phyloP scores from a whole-genome alignment of 495 filamentous ascomycete genomes.

The Penicillium riverlandense region DNA sequence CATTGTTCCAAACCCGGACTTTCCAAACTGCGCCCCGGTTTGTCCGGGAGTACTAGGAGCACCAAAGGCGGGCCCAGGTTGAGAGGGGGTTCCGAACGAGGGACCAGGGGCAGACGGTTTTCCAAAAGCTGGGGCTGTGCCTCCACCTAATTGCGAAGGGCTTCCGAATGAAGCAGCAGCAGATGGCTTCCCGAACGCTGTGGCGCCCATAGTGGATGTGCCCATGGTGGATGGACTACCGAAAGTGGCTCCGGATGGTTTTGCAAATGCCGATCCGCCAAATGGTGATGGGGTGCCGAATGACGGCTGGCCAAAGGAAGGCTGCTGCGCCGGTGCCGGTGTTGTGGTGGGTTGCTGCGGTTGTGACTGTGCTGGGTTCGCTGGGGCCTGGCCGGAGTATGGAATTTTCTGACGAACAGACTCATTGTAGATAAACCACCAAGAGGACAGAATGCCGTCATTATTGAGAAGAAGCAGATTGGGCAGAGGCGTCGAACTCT shows the following conservation, averaged over 20 bases:
- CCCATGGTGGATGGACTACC: slow-evolving; percentile 29
- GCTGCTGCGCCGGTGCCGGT: slow-evolving; percentile 12
- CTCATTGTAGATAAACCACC: slow-evolving; percentile 89
- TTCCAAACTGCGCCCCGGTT: slow-evolving; percentile 19
- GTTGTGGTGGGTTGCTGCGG: slow-evolving; percentile 8
- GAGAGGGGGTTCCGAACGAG: slow-evolving; percentile 28
- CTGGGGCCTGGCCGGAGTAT: slow-evolving; percentile 60
- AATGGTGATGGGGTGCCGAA: slow-evolving; percentile 34
- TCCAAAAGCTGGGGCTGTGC: slow-evolving; percentile 40
- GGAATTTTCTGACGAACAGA: slow-evolving; percentile 65
- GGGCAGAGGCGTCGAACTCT: slow-evolving; percentile 76
- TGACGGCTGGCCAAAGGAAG: slow-evolving; percentile 33
- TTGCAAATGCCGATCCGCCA: slow-evolving; percentile 24
- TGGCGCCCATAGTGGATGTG: slow-evolving; percentile 22
- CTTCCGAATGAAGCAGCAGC: slow-evolving; percentile 15
- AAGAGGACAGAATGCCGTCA: slow-evolving; percentile 74
- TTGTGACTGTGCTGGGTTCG: slow-evolving; percentile 27
- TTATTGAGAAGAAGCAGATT: slow-evolving; percentile 81
- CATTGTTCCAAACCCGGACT: slow-evolving; percentile 43
- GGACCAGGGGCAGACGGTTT: slow-evolving; percentile 31
- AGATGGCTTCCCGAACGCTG: slow-evolving; percentile 29
- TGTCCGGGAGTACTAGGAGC: slow-evolving; percentile 20
- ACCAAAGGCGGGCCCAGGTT: slow-evolving; percentile 21
- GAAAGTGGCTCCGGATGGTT: slow-evolving; percentile 26
- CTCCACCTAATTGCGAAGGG: slow-evolving; percentile 17